phyloP scores from a whole-genome alignment of 495 filamentous ascomycete species.

The Pseudevernia furfuracea region DNA sequence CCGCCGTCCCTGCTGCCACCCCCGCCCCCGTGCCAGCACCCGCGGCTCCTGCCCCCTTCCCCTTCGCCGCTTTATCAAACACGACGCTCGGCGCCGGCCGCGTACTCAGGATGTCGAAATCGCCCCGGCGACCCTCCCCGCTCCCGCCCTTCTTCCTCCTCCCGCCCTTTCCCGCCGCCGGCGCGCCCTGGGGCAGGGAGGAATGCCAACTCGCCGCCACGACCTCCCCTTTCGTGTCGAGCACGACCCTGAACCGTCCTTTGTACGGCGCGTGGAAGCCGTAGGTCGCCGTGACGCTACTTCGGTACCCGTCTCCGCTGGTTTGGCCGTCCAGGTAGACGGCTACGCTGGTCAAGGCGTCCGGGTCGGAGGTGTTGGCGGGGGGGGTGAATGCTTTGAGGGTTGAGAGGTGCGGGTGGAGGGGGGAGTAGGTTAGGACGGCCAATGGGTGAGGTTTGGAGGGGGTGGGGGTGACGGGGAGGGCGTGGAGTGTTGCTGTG shows the following conservation, averaged over 20 bases:
- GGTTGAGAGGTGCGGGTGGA: slow-evolving; percentile 14
- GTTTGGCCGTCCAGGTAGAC: neutral
- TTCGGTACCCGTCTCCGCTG: neutral
- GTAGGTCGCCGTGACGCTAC: slow-evolving; percentile 11
- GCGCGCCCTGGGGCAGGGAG: neutral
- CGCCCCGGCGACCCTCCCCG: slow-evolving; percentile 6
- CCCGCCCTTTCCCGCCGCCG: neutral
- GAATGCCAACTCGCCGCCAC: slow-evolving; percentile 9
- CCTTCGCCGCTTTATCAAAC: slow-evolving; percentile 15
- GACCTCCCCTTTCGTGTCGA: slow-evolving; percentile 1
- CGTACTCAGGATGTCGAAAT: slow-evolving; percentile 18
- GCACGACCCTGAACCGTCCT: slow-evolving; percentile 14
- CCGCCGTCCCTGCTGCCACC: neutral
- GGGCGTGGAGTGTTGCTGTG: slow-evolving; percentile 12
- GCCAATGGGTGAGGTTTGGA: neutral
- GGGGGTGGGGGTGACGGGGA: slow-evolving; percentile 15
- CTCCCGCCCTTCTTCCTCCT: neutral
- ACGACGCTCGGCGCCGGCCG: slow-evolving; percentile 7
- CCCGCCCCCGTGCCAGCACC: neutral
- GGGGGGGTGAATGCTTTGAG: slow-evolving; percentile 14
- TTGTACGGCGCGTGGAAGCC: slow-evolving; percentile 17
- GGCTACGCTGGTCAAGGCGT: neutral
- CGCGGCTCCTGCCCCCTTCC: neutral
- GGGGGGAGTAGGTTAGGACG: slow-evolving; percentile 27
- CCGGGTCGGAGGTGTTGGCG: slow-evolving; percentile 9